Percentiles rank a stretch among this genome's conserved stretches.
phyloP scores from a whole-genome alignment of 202 grass and related monocot species.

The Tripidium arundinaceum region DNA sequence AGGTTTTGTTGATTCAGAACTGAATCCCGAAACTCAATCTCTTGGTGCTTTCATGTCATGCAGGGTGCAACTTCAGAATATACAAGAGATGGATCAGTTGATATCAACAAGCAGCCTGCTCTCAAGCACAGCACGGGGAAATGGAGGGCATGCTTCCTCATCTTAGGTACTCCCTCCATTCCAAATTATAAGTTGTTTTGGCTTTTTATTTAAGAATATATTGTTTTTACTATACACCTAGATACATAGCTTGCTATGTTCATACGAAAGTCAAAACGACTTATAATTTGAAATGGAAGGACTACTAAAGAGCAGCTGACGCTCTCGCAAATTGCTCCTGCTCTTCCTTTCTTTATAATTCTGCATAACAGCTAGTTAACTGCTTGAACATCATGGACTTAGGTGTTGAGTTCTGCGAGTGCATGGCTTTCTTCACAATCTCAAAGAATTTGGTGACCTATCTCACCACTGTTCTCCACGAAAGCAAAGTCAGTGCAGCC shows the following conservation, averaged over 20 bases:
- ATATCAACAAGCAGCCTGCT: slow-evolving; percentile 20
- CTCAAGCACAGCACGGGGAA: slow-evolving; percentile 17
- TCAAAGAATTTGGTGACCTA: slow-evolving; percentile 27
- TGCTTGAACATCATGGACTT: background rate
- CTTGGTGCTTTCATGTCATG: background rate
- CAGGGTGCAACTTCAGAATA: slow-evolving; percentile 23
- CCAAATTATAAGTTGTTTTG: background rate
- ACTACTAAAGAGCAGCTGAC: background rate
- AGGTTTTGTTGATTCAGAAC: background rate
- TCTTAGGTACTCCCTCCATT: background rate
- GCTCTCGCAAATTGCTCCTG: background rate
- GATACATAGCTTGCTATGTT: background rate
- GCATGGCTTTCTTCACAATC: slow-evolving; percentile 13
- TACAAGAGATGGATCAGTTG: slow-evolving; percentile 32
- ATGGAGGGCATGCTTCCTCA: slow-evolving; percentile 5
- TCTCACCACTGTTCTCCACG: slow-evolving; percentile 30
- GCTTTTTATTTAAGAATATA: no score
- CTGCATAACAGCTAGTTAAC: background rate
- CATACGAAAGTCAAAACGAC: background rate
- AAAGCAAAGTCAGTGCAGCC: slow-evolving; percentile 16
- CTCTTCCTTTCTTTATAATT: background rate
- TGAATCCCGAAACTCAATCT: background rate
- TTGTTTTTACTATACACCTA: no score
- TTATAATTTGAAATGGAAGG: no score
- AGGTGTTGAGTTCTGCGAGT: slow-evolving; percentile 22